Base-by-base conservation (phyloP, 2,329 filamentous ascomycete species). In the Penicillium sp. region DNA sequence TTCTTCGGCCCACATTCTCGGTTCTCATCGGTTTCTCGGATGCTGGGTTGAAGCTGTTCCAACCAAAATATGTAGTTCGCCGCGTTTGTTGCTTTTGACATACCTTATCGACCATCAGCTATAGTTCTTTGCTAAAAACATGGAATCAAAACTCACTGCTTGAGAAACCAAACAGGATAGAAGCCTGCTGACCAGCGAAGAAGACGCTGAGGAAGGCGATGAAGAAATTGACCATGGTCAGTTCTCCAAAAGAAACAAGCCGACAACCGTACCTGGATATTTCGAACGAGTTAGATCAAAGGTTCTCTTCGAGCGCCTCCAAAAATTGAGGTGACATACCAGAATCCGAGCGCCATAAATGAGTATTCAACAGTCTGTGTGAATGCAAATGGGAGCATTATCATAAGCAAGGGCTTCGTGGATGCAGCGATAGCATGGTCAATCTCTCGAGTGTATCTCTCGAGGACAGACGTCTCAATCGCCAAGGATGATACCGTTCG, bases 241-340 rank as follows among this genome's bases (percentile, higher is more conserved):
- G 58, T 59, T 87, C 80, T 3, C 77, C 74, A 18, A 67, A 69
- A 1, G 75, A 74, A n/a, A 88, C 64, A 27, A 88, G 77, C 9
- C 73, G 78, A 4, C 81, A 83, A 41, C 84, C 86, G 55, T 88
- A 88, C 79, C 82, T 47, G 52, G 41, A 24, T 56, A 62, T 55
- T 36, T 36, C 34, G 4, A 36, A 36, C 4, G 6, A 36, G 34
- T 36, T 36, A 36, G 56, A 62, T 45, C 59, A 58, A 53, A 22
- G 3, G 56, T 62, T 24, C 59, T 63, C 44, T 55, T 39, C 16
- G 7, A 39, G 9, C n/a, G 13, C 1, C n/a, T 7, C n/a, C n/a
- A 38, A 39, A 8, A 58, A 3, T 9, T 13, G 36, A 16, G 48
- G 47, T 39, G 18, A 32, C 45, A 18, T 45, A 64, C 62, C 62